Percentiles rank a stretch among this genome's conserved stretches.
Conservation (phyloP, 257 asterid species). For the Capsicum baccatum region DNA sequence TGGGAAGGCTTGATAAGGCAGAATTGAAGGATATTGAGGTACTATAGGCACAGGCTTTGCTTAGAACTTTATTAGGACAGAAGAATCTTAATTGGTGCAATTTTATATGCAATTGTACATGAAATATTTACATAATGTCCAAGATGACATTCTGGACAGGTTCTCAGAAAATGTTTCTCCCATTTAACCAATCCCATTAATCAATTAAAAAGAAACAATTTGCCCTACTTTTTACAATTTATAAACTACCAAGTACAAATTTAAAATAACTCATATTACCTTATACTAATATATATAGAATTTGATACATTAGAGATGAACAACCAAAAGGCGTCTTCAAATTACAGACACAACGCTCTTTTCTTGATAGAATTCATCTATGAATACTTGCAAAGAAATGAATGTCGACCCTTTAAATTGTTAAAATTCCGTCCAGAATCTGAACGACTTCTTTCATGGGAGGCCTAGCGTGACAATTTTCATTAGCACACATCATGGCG, state of each 20-base stretch:
- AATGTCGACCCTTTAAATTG: slow-evolving; percentile 2
- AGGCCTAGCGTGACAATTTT: slow-evolving; percentile 56
- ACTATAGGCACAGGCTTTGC: background rate
- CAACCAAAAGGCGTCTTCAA: background rate
- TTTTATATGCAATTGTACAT: background rate
- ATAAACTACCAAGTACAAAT: background rate
- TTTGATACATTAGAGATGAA: background rate
- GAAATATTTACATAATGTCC: background rate
- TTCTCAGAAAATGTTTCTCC: background rate
- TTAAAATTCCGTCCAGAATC: slow-evolving; percentile 46
- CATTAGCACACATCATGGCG: slow-evolving; percentile 59
- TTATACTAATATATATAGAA: background rate
- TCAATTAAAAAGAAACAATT: background rate
- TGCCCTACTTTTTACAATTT: slow-evolving; percentile 8
- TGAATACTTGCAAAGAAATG: background rate
- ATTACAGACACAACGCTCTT: background rate
- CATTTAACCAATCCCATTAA: background rate
- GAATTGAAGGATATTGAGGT: background rate
- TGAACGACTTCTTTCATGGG: slow-evolving; percentile 62
- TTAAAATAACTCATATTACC: background rate
- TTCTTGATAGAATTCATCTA: background rate
- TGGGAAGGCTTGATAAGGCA: background rate
- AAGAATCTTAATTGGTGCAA: background rate
- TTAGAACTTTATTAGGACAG: background rate
- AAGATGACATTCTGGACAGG: background rate